Conservation (phyloP, 2,329 filamentous ascomycete species). For the Cytospora chrysosperma region DNA sequence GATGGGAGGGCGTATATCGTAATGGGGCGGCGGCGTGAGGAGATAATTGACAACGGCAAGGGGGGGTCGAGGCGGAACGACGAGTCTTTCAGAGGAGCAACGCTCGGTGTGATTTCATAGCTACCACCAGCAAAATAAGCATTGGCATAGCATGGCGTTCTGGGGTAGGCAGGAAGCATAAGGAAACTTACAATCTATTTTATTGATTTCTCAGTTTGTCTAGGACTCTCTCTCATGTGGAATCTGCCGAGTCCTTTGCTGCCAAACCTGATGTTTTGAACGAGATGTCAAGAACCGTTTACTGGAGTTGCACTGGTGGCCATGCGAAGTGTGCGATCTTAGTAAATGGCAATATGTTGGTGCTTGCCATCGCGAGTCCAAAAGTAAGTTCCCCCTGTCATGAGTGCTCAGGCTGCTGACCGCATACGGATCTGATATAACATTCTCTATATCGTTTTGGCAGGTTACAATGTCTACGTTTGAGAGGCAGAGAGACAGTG, state of each 20-base stretch:
- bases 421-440: background rate
- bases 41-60: background rate
- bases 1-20: slow-evolving; percentile 54
- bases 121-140: background rate
- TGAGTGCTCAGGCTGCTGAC: background rate
- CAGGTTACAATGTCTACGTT: background rate
- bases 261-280: background rate
- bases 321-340: background rate
- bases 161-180: background rate
- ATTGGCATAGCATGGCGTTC: slow-evolving; percentile 8
- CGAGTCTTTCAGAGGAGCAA: background rate
- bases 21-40: slow-evolving; percentile 25
- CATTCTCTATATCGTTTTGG: background rate
- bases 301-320: too few species aligned
- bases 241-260: background rate
- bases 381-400: background rate
- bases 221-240: background rate
- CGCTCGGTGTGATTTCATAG: background rate
- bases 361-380: background rate
- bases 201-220: background rate
- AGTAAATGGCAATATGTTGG: background rate
- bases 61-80: background rate
- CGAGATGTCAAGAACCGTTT: background rate
- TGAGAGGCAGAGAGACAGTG: background rate
- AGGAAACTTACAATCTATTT: background rate